Percentiles rank a stretch among this genome's conserved stretches.
phyloP scores from a whole-genome alignment of 805 yeast genomes.

The Ogataea pini region DNA sequence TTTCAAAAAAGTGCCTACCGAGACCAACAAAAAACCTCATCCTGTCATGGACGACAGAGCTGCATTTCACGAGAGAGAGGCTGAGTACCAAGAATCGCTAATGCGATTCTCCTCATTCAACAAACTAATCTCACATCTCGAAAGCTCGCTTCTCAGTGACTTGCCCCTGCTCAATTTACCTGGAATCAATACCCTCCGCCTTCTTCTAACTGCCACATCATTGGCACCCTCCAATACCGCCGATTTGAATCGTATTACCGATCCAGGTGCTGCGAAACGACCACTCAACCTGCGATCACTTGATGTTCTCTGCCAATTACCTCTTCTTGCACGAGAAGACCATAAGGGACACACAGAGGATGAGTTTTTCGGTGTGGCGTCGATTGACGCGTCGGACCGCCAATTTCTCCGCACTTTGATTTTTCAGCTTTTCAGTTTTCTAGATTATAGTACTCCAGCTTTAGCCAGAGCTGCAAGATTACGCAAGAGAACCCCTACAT shows the following conservation, averaged over 20 bases:
- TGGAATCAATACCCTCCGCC: slow-evolving; percentile 34
- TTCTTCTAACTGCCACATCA: slow-evolving; percentile 40
- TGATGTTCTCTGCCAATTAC: slow-evolving; percentile 28
- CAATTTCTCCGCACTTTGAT: slow-evolving; percentile 22
- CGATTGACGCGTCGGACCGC: slow-evolving; percentile 17
- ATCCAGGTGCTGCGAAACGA: slow-evolving; percentile 27
- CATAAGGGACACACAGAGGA: slow-evolving; percentile 10
- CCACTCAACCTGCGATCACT: slow-evolving; percentile 37
- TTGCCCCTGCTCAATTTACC: slow-evolving; percentile 34
- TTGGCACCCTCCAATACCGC: slow-evolving; percentile 32
- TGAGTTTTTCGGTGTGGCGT: slow-evolving; percentile 30
- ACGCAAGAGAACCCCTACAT: slow-evolving; percentile 10
- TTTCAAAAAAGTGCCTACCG: background rate
- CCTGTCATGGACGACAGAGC: too few relatives aligned
- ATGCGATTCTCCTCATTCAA: slow-evolving; percentile 34
- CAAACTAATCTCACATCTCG: slow-evolving; percentile 38
- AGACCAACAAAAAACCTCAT: background rate
- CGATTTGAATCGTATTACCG: slow-evolving; percentile 27
- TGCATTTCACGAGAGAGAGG: slow-evolving; percentile 35
- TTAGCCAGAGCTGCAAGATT: slow-evolving; percentile 11
- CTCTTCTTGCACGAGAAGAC: slow-evolving; percentile 5
- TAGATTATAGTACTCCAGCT: slow-evolving; percentile 2
- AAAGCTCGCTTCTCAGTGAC: slow-evolving; percentile 28
- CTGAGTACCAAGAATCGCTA: slow-evolving; percentile 17
- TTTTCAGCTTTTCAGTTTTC: slow-evolving; percentile 10